Evolutionary conservation across 257 asterid species (phyloP), one percentile per base, ranked within the genome.

Genomic region (Ajuga chamaepitys): DNA sequence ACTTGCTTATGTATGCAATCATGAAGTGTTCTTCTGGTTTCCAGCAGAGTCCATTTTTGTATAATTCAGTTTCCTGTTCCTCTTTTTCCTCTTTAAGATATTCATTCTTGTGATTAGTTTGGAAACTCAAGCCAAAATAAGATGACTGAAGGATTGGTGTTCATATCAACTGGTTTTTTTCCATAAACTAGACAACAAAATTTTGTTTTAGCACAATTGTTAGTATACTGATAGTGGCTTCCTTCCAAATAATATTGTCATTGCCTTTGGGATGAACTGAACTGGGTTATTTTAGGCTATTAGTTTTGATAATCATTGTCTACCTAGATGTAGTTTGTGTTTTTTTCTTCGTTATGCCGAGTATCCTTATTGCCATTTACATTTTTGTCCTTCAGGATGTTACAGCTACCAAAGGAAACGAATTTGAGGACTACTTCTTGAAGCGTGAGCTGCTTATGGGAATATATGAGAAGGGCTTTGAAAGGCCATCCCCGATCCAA

Each of bases 391-490:
- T 62, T 54, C 80, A 86, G 95, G 96, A 88, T 82, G 95, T 88
- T 41, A 88, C 95, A 42, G 96, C 96, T 12, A 86, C 96, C 24
- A 88, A 86, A 69, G 96, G 96, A 77, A 86, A 88, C 76, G 95
- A 88, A 71, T 88, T 88, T 46, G 96, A 88, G 76, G 95, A 88
- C 70, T 88, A 88, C 83, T 86, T 86, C 68, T 66, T 88, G 86
- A 86, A 86, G 75, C 95, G 95, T 16, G 96, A 88, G 75, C 79
- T 88, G 58, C 86, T 86, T 32, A 88, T 88, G 96, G 96, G 95
- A 53, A 88, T 88, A 75, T 88, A 83, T 74, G 95, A 88, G 79
- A 88, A 88, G 70, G 95, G 95, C 28, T 88, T 88, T 50, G 96
- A 88, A 60, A 80, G 83, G 74, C 96, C 95, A 12, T 86, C 89